A percentile compares a stretch with the other conserved stretches of the same genome.
phyloP scores from a whole-genome alignment of 495 filamentous ascomycete genomes.

The Cercophora sp. region DNA sequence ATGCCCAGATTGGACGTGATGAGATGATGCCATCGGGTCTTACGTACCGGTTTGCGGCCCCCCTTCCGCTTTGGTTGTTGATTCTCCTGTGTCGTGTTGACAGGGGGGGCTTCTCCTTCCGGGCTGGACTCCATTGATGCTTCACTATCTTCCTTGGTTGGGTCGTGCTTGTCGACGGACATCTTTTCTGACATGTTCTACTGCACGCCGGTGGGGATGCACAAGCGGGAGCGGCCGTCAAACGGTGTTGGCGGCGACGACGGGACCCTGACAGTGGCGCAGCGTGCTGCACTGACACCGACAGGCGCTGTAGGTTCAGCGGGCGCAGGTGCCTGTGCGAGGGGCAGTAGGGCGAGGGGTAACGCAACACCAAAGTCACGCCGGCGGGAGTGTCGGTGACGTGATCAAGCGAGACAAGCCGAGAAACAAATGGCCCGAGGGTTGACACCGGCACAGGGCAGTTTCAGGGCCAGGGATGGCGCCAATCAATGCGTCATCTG shows the following conservation, averaged over 20 bases:
- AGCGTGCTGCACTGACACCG: neutral
- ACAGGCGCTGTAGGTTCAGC: slow-evolving; percentile 1
- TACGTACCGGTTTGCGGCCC: slow-evolving; percentile 90
- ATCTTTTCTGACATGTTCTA: slow-evolving; percentile 56
- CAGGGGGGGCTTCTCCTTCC: slow-evolving; percentile 43
- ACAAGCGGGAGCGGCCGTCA: neutral
- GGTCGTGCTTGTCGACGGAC: slow-evolving; percentile 57
- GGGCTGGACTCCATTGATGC: slow-evolving; percentile 54
- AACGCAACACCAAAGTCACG: slow-evolving; percentile 1
- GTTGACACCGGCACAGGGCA: slow-evolving; percentile 18
- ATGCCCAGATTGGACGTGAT: neutral
- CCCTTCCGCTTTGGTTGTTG: slow-evolving; percentile 82
- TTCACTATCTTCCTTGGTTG: slow-evolving; percentile 46
- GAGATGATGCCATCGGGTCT: neutral
- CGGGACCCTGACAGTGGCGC: slow-evolving; percentile 3
- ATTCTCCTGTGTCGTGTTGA: slow-evolving; percentile 36
- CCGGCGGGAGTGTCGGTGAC: slow-evolving; percentile 2
- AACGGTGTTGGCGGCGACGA: slow-evolving; percentile 1
- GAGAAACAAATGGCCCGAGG: slow-evolving; percentile 24
- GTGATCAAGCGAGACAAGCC: slow-evolving; percentile 8
- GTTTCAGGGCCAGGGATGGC: slow-evolving; percentile 27
- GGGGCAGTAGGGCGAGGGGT: neutral
- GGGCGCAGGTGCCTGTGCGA: neutral
- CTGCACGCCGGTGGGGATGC: slow-evolving; percentile 10
- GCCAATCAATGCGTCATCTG: slow-evolving; percentile 50